Percentiles rank a stretch among this genome's conserved stretches.
These are phyloP conservation scores for Melanogaster broomeanus DNA, from an alignment of 768 basidiomycete species.

Conservation along the genomic window DNA sequence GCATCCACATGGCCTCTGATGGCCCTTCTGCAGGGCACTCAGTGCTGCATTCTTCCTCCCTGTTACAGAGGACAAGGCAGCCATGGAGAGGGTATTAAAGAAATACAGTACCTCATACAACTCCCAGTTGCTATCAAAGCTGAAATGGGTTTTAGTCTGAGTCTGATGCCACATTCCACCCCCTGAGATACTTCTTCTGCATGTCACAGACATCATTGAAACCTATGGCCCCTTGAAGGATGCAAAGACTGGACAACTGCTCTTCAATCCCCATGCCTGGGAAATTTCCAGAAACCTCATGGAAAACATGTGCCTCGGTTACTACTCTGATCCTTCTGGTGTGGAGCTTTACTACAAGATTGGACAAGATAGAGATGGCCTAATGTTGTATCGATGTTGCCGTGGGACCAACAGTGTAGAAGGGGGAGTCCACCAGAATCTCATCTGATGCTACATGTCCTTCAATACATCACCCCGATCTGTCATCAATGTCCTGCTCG, in stretches of 20 bases:
- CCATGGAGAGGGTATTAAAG: background rate
- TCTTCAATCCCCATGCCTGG: constrained; percentile 35
- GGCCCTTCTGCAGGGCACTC: background rate
- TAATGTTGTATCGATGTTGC: constrained; percentile 13
- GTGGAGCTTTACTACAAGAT: constrained; percentile 21
- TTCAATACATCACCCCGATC: constrained; percentile 22
- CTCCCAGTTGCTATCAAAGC: background rate
- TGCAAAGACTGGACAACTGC: constrained; percentile 23
- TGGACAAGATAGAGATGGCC: constrained; percentile 13
- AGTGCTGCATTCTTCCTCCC: background rate
- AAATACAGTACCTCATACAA: constrained; percentile 3
- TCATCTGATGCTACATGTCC: constrained; percentile 17
- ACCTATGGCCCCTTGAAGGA: constrained; percentile 38
- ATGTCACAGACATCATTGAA: constrained; percentile 28
- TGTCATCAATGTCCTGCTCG: constrained; percentile 20
- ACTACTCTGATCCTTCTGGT: constrained; percentile 35
- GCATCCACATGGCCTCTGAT: background rate
- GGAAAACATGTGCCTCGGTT: constrained; percentile 24
- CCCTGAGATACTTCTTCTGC: constrained; percentile 26
- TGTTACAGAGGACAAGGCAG: background rate
- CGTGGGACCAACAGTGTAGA: constrained; percentile 37
- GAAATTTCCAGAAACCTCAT: constrained; percentile 29
- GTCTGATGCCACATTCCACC: constrained; percentile 34
- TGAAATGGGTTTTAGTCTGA: constrained; percentile 27
- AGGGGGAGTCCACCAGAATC: constrained; percentile 36